phyloP scores from a whole-genome alignment of 306 rosid species.

The Delonix regia region DNA sequence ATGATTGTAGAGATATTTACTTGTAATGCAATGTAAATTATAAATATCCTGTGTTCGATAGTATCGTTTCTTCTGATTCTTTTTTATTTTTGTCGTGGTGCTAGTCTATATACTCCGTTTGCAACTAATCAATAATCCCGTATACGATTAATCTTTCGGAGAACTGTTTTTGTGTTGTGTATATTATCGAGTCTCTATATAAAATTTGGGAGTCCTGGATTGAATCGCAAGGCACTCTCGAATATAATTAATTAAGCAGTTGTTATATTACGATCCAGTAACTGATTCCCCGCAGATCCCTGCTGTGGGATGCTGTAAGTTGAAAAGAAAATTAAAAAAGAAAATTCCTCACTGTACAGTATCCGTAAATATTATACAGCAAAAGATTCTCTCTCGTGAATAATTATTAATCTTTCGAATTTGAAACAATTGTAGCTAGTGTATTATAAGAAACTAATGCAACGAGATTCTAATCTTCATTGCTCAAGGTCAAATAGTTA shows the following conservation, averaged over 20 bases:
- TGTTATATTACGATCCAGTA: background rate
- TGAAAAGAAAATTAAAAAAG: too few relatives aligned
- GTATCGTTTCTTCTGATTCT: background rate
- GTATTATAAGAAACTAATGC: too few relatives aligned
- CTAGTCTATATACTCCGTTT: background rate
- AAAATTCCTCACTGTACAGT: too few relatives aligned
- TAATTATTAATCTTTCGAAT: too few relatives aligned
- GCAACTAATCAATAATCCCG: background rate
- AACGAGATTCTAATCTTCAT: too few relatives aligned
- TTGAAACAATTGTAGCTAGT: background rate
- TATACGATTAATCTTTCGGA: background rate
- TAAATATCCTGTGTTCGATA: background rate
- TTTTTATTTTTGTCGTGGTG: background rate
- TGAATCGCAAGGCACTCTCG: background rate
- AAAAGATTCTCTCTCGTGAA: too few relatives aligned
- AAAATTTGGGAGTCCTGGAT: background rate
- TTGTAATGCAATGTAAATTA: constrained; percentile 20
- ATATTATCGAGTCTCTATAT: background rate
- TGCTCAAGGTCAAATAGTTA: too few relatives aligned
- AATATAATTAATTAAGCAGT: background rate
- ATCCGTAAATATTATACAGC: too few relatives aligned
- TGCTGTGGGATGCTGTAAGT: too few relatives aligned
- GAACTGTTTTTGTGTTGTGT: background rate
- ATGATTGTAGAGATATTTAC: constrained; percentile 14
- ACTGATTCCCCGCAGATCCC: too few relatives aligned